phyloP scores from a whole-genome alignment of 176 grass and related monocot genomes.

The maize (Zea mays) region Zm-B73-REFERENCE-NAM-5.0 NC_050096.1:40574501-40575000 shows the following conservation, averaged over 20 bases:
- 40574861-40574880: slow-evolving; percentile 54
- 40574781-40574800: slow-evolving; percentile 68
- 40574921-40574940: slow-evolving; percentile 98
- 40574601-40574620: slow-evolving; percentile 96
- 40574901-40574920: slow-evolving; percentile 85
- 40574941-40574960: slow-evolving; percentile 89
- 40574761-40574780: slow-evolving; percentile 65
- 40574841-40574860: slow-evolving; percentile 20
- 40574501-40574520: slow-evolving; percentile 82
- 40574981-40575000: slow-evolving; percentile 97
- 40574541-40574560: slow-evolving; percentile 42
- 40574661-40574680: slow-evolving; percentile 7
- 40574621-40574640: slow-evolving; percentile 82
- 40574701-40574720: slow-evolving; percentile 70
- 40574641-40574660: slow-evolving; percentile 29
- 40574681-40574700: slow-evolving; percentile 18
- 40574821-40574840: slow-evolving; percentile 30
- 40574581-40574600: slow-evolving; percentile 87
- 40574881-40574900: slow-evolving; percentile 88
- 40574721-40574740: slow-evolving; percentile 99
- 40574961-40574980: slow-evolving; percentile 94
- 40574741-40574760: slow-evolving; percentile 93
- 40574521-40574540: slow-evolving; percentile 75
- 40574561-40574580: slow-evolving; percentile 54
- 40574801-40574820: slow-evolving; percentile 55